phyloP scores from a whole-genome alignment of 1,284 basidiomycete genomes.

The Trametes sp. region DNA sequence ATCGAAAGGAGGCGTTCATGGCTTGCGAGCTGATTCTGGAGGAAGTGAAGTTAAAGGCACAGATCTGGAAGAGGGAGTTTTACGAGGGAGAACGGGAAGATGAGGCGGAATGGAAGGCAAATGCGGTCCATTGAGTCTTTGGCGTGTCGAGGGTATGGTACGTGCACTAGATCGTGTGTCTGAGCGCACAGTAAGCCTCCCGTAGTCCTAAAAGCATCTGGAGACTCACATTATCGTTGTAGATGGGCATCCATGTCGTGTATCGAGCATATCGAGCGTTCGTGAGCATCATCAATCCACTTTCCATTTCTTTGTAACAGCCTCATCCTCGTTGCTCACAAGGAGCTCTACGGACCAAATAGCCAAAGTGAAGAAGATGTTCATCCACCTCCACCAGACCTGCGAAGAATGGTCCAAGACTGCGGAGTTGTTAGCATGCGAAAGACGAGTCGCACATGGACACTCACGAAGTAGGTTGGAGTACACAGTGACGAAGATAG shows the following conservation, averaged over 20 bases:
- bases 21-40: slow-evolving; percentile 86
- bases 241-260: slow-evolving; percentile 4
- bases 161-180: slow-evolving; percentile 10
- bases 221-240: neutral
- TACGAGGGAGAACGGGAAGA: slow-evolving; percentile 72
- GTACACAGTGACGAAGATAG: slow-evolving; percentile 86
- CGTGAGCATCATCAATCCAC: slow-evolving; percentile 56
- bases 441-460: neutral
- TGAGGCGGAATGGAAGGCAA: slow-evolving; percentile 79
- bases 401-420: slow-evolving; percentile 86
- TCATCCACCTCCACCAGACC: slow-evolving; percentile 90
- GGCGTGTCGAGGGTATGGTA: slow-evolving; percentile 3
- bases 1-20: slow-evolving; percentile 82
- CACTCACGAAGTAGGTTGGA: slow-evolving; percentile 79
- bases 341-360: slow-evolving; percentile 84
- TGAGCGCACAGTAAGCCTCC: neutral
- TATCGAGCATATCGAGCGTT: neutral
- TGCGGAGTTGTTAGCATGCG: slow-evolving; percentile 37
- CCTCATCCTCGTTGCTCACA: slow-evolving; percentile 80
- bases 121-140: slow-evolving; percentile 43
- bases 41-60: slow-evolving; percentile 81
- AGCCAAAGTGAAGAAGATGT: slow-evolving; percentile 82
- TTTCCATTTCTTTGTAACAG: slow-evolving; percentile 77
- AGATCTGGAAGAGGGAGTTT: slow-evolving; percentile 91
- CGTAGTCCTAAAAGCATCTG: neutral